Conservation (phyloP, 176 grass and related monocot genomes). For the Chloris gayana region DNA sequence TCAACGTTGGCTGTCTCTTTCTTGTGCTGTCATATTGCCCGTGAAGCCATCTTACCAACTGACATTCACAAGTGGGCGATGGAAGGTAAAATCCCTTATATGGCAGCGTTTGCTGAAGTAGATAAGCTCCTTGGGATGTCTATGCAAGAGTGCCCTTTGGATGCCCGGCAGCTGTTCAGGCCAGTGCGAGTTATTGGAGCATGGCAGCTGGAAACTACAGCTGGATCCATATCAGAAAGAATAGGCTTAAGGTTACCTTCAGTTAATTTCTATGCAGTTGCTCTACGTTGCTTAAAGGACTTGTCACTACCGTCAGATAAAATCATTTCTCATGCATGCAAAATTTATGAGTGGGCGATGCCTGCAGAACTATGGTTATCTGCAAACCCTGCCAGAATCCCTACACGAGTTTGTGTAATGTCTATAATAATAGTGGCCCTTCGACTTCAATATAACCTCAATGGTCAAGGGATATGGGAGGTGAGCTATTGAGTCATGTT, state of each 20-base stretch:
- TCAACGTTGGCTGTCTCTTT: slow-evolving; percentile 78
- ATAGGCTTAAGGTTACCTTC: slow-evolving; percentile 71
- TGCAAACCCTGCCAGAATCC: slow-evolving; percentile 58
- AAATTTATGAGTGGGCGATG: slow-evolving; percentile 77
- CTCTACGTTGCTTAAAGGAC: slow-evolving; percentile 65
- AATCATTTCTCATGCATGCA: slow-evolving; percentile 68
- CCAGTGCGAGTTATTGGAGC: slow-evolving; percentile 62
- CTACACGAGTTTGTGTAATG: slow-evolving; percentile 82
- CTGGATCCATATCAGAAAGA: slow-evolving; percentile 64
- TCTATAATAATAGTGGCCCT: slow-evolving; percentile 75
- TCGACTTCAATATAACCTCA: slow-evolving; percentile 71
- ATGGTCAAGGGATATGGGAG: slow-evolving; percentile 87
- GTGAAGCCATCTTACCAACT: slow-evolving; percentile 68
- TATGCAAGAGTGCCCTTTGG: slow-evolving; percentile 53
- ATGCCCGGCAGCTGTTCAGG: slow-evolving; percentile 69
- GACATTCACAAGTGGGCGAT: slow-evolving; percentile 76
- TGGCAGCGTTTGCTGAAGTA: slow-evolving; percentile 65
- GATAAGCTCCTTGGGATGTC: slow-evolving; percentile 60
- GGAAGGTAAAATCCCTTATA: slow-evolving; percentile 75
- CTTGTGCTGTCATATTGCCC: slow-evolving; percentile 72
- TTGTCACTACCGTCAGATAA: slow-evolving; percentile 55
- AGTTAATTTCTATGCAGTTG: slow-evolving; percentile 83
- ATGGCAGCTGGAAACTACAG: slow-evolving; percentile 75
- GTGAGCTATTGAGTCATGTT: slow-evolving; percentile 40
- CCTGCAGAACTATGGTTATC: slow-evolving; percentile 83